These are phyloP conservation scores for Persicaria maculosa DNA, from an alignment of 148 eudicot genomes.

Conservation along the genomic window DNA sequence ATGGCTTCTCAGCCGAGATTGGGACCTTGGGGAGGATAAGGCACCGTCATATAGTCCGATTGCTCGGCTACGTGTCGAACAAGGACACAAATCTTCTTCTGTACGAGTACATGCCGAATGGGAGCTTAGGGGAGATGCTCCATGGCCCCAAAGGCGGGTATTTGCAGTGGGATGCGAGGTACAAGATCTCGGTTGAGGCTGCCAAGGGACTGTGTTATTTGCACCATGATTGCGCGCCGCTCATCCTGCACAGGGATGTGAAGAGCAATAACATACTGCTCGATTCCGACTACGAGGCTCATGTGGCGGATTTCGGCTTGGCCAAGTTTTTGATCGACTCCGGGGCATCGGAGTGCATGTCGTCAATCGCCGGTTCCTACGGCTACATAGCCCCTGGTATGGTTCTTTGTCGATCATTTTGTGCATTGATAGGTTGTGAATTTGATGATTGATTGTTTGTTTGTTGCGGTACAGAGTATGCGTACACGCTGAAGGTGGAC, in stretches of 20 bases:
- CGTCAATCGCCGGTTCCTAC: conserved; percentile 17
- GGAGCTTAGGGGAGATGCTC: conserved; percentile 88
- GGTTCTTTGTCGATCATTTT: background rate
- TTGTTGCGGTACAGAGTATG: conserved; percentile 49
- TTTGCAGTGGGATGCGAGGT: conserved; percentile 84
- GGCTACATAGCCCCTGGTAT: conserved; percentile 17
- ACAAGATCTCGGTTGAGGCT: conserved; percentile 74
- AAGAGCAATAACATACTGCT: conserved; percentile 82
- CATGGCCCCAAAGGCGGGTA: conserved; percentile 74
- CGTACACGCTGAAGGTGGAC: conserved; percentile 84
- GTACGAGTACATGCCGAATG: conserved; percentile 89
- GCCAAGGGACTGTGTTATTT: conserved; percentile 83
- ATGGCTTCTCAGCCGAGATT: conserved; percentile 77
- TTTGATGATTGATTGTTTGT: background rate
- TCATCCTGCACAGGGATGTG: conserved; percentile 83
- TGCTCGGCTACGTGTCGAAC: conserved; percentile 76
- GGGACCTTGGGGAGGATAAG: conserved; percentile 66
- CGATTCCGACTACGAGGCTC: conserved; percentile 80
- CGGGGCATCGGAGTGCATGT: conserved; percentile 14
- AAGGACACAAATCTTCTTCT: conserved; percentile 62
- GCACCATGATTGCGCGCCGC: conserved; percentile 85
- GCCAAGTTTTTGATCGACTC: conserved; percentile 16
- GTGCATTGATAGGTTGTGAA: background rate
- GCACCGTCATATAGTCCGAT: conserved; percentile 70
- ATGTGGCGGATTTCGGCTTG: conserved; percentile 62